phyloP scores from a whole-genome alignment of 2,329 filamentous ascomycete species.

The Stromatinia cepivora region DNA sequence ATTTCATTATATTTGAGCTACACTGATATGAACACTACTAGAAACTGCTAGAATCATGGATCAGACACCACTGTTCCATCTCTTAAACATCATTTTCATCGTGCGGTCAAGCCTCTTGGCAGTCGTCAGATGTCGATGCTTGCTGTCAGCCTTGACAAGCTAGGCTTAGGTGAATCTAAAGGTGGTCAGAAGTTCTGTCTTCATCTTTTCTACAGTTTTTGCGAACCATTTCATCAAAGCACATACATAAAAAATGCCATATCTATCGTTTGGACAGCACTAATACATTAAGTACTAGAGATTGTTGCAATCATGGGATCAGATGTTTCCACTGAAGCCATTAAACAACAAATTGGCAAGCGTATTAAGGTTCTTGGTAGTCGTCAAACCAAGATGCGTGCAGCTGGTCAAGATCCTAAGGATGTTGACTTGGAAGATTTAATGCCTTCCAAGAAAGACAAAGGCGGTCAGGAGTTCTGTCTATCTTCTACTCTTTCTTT shows the following conservation, averaged over 20 bases:
- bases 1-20: not conserved
- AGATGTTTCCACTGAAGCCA: constrained; percentile 31
- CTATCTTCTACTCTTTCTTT: not conserved
- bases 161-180: constrained; percentile 22
- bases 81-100: constrained; percentile 31
- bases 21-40: constrained; percentile 3
- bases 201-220: not conserved
- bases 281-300: constrained; percentile 11
- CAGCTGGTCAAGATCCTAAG: constrained; percentile 47
- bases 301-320: constrained; percentile 32
- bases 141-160: constrained; percentile 33
- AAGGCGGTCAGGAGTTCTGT: constrained; percentile 8
- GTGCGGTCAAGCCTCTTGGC: constrained; percentile 51
- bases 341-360: constrained; percentile 34
- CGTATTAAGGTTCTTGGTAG: constrained; percentile 54
- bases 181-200: constrained; percentile 16
- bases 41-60: constrained; percentile 33
- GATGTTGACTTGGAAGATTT: constrained; percentile 31
- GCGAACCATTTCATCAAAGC: not conserved
- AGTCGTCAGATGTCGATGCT: constrained; percentile 50
- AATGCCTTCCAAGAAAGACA: constrained; percentile 21
- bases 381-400: constrained; percentile 48
- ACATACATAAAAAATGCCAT: too few relatives aligned
- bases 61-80: constrained; percentile 31
- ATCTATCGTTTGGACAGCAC: not conserved